Conservation (phyloP, 2,329 filamentous ascomycete species). For the Diaporthe aspalathi region DNA sequence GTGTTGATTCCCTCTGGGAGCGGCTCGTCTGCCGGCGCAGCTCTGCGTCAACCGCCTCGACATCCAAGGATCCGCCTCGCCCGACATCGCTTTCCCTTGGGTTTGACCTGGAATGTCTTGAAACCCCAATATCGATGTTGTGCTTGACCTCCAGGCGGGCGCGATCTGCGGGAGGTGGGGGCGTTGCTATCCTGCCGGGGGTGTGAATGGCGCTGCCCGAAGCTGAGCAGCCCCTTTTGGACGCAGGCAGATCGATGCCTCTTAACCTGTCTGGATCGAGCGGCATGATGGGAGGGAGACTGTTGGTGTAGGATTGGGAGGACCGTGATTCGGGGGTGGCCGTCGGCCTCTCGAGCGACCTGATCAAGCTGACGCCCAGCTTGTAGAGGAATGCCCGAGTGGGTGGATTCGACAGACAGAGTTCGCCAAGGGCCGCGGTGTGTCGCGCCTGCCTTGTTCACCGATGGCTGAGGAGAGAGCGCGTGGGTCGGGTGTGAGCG, state of each 20-base stretch:
- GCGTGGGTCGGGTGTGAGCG: neutral
- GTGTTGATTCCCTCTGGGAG: conserved; percentile 63
- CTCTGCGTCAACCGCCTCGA: conserved; percentile 62
- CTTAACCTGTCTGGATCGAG: conserved; percentile 33
- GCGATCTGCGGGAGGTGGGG: conserved; percentile 53
- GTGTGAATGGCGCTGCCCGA: conserved; percentile 40
- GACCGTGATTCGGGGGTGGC: neutral
- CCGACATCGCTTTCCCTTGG: conserved; percentile 51
- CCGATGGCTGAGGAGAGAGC: neutral
- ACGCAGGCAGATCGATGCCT: conserved; percentile 21
- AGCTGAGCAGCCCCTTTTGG: conserved; percentile 33
- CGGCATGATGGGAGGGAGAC: conserved; percentile 26
- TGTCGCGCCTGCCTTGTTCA: conserved; percentile 18
- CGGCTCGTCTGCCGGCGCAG: conserved; percentile 63
- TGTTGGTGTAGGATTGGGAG: neutral
- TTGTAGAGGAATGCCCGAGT: neutral
- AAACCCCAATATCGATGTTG: conserved; percentile 51
- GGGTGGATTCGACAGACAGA: neutral
- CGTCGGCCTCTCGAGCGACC: conserved; percentile 3
- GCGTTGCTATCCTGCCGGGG: conserved; percentile 43
- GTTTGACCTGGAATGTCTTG: conserved; percentile 50
- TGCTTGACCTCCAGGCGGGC: conserved; percentile 56
- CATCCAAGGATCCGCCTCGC: conserved; percentile 55
- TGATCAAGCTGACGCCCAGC: conserved; percentile 13
- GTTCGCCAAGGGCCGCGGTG: neutral